A percentile compares a stretch with the other conserved stretches of the same genome.
Evolutionary conservation across 257 asterid genomes (phyloP).

Genomic region (Przewalskia tangutica): DNA sequence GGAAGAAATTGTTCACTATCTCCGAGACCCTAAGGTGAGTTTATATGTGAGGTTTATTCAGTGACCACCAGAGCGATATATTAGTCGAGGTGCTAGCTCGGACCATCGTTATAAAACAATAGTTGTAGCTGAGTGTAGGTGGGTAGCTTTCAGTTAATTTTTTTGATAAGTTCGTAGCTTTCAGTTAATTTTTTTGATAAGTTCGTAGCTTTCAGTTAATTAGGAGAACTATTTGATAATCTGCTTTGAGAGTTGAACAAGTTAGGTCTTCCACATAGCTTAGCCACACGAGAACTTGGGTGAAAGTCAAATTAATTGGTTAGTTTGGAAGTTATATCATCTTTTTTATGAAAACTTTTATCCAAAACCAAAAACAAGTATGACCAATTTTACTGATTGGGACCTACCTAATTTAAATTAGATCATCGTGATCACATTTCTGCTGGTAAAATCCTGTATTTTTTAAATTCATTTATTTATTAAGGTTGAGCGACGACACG

Average conservation of each 20-base stretch:
- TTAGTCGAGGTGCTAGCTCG: background rate
- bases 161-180: background rate
- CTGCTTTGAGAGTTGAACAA: background rate
- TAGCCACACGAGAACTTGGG: background rate
- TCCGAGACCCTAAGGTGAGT: conserved; percentile 92
- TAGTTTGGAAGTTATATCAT: background rate
- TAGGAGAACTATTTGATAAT: background rate
- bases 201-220: background rate
- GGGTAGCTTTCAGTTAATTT: background rate
- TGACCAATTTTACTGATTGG: background rate
- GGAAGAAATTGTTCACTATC: conserved; percentile 95
- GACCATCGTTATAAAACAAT: background rate
- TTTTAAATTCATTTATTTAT: background rate
- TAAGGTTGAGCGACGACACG: background rate
- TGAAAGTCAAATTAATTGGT: background rate
- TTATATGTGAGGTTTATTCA: background rate
- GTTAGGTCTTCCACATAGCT: background rate
- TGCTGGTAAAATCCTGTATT: background rate
- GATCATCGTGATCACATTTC: background rate
- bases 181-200: background rate
- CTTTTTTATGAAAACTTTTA: background rate
- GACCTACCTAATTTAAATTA: background rate
- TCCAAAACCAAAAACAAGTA: background rate
- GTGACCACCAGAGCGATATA: background rate
- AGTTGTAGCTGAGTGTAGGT: background rate